A percentile compares a stretch with the other conserved stretches of the same genome.
Conservation (phyloP, 257 asterid species). For the Parsonsia alboflavescens region DNA sequence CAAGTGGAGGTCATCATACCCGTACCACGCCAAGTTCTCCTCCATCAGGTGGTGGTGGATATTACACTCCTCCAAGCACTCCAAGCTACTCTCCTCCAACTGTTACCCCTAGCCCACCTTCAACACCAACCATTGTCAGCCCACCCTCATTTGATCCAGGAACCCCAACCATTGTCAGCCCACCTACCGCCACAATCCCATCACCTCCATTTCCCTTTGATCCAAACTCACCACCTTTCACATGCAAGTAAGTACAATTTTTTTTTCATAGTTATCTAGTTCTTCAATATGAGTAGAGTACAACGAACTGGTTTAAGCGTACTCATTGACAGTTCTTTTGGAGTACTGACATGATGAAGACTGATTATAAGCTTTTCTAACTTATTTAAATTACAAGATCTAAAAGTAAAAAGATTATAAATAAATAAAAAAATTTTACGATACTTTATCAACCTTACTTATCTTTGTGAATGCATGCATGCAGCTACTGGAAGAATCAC, state of each 20-base stretch:
- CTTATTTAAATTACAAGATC: too few relatives aligned
- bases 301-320: too few relatives aligned
- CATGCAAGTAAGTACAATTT: conserved; percentile 66
- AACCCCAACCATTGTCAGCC: conserved; percentile 29
- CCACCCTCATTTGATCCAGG: conserved; percentile 49
- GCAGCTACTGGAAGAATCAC: conserved; percentile 46
- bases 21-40: conserved; percentile 42
- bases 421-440: too few relatives aligned
- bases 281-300: too few relatives aligned
- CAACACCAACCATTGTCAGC: conserved; percentile 26
- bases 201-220: conserved; percentile 57
- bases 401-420: too few relatives aligned
- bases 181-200: conserved; percentile 51
- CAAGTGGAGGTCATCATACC: conserved; percentile 54
- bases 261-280: too few relatives aligned
- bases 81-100: conserved; percentile 31
- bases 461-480: background rate
- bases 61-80: conserved; percentile 14
- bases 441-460: background rate
- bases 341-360: too few relatives aligned
- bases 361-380: too few relatives aligned
- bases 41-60: conserved; percentile 30
- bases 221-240: conserved; percentile 84
- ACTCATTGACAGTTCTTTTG: too few relatives aligned
- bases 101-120: conserved; percentile 15